A percentile compares a stretch with the other conserved stretches of the same genome.
Conservation (phyloP, 331 rosid genomes). For the Quercus phellos region DNA sequence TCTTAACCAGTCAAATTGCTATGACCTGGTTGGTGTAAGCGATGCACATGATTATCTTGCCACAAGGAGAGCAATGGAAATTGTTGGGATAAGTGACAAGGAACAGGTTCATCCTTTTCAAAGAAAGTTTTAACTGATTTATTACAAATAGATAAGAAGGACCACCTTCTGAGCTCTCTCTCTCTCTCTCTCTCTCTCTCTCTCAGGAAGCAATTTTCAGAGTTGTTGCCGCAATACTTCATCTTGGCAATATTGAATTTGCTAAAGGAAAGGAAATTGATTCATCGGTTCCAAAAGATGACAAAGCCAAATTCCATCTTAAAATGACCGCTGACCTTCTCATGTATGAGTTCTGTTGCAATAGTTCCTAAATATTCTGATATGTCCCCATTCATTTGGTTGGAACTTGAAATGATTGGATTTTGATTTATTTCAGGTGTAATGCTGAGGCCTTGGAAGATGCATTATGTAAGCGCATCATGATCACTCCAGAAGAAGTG, state of each 20-base stretch:
- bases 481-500: slow-evolving; percentile 99
- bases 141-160: slow-evolving; percentile 11
- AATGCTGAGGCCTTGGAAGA: slow-evolving; percentile 68
- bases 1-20: slow-evolving; percentile 94
- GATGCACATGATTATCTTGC: slow-evolving; percentile 96
- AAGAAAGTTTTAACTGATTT: slow-evolving; percentile 15
- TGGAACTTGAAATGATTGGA: slow-evolving; percentile 12
- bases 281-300: slow-evolving; percentile 94
- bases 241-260: slow-evolving; percentile 76
- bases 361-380: slow-evolving; percentile 11
- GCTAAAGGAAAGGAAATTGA: slow-evolving; percentile 85
- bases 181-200: slow-evolving; percentile 16
- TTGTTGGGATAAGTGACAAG: slow-evolving; percentile 87
- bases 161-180: slow-evolving; percentile 28
- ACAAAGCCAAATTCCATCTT: slow-evolving; percentile 74
- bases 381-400: slow-evolving; percentile 17
- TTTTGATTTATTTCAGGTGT: slow-evolving; percentile 58
- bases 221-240: slow-evolving; percentile 94
- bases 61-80: slow-evolving; percentile 97
- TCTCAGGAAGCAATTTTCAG: slow-evolving; percentile 93
- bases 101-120: slow-evolving; percentile 72
- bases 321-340: slow-evolving; percentile 90
- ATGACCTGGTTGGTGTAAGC: slow-evolving; percentile 70
- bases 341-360: slow-evolving; percentile 45
- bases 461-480: slow-evolving; percentile 95